These are phyloP conservation scores for Phytopythium montanum DNA, from an alignment of 352 stramenopile genomes.

Conservation along the genomic window DNA sequence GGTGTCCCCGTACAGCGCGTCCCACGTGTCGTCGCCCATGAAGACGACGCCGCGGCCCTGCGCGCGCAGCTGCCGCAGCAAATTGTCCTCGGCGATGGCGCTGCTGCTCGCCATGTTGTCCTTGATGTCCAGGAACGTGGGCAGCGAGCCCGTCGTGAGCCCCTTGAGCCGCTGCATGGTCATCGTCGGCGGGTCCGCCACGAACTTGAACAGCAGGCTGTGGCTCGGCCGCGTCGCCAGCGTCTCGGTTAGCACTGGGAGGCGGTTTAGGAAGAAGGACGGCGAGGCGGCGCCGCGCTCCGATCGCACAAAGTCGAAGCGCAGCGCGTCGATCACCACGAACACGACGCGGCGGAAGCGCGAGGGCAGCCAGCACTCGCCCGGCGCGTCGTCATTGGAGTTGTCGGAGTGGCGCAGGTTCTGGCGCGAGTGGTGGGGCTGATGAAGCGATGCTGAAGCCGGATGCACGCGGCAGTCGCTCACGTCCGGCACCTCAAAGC, in stretches of 20 bases:
- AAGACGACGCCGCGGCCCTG: conserved; percentile 84
- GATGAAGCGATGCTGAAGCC: conserved; percentile 4
- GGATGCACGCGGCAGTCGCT: conserved; percentile 48
- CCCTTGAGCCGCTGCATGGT: conserved; percentile 98
- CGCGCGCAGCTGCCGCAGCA: conserved; percentile 85
- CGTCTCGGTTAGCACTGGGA: conserved; percentile 76
- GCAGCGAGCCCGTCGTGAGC: conserved; percentile 95
- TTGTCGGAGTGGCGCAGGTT: conserved; percentile 3
- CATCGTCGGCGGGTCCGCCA: conserved; percentile 97
- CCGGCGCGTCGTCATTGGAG: neutral
- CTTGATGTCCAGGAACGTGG: conserved; percentile 98
- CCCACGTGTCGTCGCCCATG: conserved; percentile 99
- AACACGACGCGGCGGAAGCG: conserved; percentile 88
- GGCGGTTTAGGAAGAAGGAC: conserved; percentile 79
- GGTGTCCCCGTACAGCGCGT: conserved; percentile 88
- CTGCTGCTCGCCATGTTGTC: conserved; percentile 89
- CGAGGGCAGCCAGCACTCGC: conserved; percentile 69
- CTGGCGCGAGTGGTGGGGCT: neutral
- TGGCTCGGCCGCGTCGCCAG: conserved; percentile 44
- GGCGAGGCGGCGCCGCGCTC: conserved; percentile 10
- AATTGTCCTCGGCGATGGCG: conserved; percentile 95
- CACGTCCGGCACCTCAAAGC: conserved; percentile 75
- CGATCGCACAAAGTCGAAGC: conserved; percentile 93
- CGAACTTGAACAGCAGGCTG: conserved; percentile 91
- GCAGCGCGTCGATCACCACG: conserved; percentile 95